A percentile compares a stretch with the other conserved stretches of the same genome.
These are phyloP conservation scores for Lachnellula occidentalis DNA, from an alignment of 2,329 filamentous ascomycete genomes.

Conservation along the genomic window DNA sequence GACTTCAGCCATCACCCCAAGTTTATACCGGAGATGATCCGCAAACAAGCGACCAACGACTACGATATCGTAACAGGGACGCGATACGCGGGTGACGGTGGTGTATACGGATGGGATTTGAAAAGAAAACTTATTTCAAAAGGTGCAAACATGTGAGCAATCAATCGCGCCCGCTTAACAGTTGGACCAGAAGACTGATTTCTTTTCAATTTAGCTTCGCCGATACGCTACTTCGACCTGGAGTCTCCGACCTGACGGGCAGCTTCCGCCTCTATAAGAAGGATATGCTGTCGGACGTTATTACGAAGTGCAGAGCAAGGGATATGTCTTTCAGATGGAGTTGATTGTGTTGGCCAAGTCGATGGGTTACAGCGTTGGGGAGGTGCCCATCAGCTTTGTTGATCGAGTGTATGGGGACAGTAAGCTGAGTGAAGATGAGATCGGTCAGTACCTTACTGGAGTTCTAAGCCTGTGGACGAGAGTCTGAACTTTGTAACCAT, in stretches of 20 bases:
- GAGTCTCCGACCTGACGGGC: conserved; percentile 84
- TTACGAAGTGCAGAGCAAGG: conserved; percentile 91
- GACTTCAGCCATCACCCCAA: conserved; percentile 99
- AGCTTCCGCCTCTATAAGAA: conserved; percentile 95
- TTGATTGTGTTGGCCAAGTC: conserved; percentile 97
- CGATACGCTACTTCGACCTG: conserved; percentile 84
- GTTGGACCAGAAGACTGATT: no score
- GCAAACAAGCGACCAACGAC: conserved; percentile 66
- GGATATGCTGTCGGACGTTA: conserved; percentile 81
- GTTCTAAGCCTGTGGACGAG: no score
- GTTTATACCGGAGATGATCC: conserved; percentile 94
- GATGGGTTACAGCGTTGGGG: conserved; percentile 88
- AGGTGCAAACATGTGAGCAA: conserved; percentile 89
- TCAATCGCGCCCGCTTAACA: no score
- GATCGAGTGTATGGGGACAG: conserved; percentile 49
- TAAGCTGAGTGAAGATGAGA: no score
- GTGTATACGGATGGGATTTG: conserved; percentile 95
- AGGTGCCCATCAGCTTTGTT: conserved; percentile 95
- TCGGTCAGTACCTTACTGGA: no score
- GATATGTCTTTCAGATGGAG: conserved; percentile 99
- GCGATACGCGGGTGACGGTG: conserved; percentile 81
- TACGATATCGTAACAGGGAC: conserved; percentile 98
- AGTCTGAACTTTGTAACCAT: no score
- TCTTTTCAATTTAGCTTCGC: no score
- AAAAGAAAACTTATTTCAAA: conserved; percentile 81